A percentile compares a stretch with the other conserved stretches of the same genome.
These are phyloP conservation scores for Backusella tuberculispora DNA, from an alignment of 192 early-diverging fungal genomes.

Conservation along the genomic window DNA sequence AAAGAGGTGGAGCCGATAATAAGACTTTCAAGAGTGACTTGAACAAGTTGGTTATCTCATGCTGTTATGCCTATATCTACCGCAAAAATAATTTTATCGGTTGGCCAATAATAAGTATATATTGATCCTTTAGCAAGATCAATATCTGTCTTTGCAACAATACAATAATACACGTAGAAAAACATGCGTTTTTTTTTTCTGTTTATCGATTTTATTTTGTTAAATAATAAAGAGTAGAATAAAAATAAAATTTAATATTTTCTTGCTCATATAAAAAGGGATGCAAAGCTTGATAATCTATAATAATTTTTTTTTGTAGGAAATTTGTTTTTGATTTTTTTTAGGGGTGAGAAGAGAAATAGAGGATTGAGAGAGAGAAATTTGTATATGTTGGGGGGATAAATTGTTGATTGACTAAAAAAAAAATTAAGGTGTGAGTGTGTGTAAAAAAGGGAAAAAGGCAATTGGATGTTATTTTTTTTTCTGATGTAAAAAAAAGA, in stretches of 20 bases:
- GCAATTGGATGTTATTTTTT: not conserved
- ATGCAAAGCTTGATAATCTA: constrained; percentile 15
- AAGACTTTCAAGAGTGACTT: too few relatives aligned
- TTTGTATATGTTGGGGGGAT: not conserved
- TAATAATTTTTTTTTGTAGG: not conserved
- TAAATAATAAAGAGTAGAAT: constrained; percentile 7
- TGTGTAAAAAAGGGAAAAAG: not conserved
- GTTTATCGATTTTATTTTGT: constrained; percentile 3
- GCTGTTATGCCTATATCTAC: too few relatives aligned
- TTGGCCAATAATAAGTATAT: too few relatives aligned
- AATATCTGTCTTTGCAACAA: too few relatives aligned
- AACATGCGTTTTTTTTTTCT: not conserved
- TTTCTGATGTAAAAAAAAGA: not conserved
- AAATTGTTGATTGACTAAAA: not conserved
- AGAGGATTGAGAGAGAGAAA: not conserved
- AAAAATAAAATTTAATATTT: not conserved
- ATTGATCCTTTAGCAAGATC: too few relatives aligned
- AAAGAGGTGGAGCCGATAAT: too few relatives aligned
- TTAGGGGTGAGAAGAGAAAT: not conserved
- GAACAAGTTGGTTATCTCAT: too few relatives aligned
- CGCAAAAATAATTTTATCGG: too few relatives aligned
- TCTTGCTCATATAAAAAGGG: not conserved
- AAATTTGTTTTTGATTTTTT: not conserved
- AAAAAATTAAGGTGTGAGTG: not conserved
- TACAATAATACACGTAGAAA: not conserved